Conservation (phyloP, 23 red algal species). For the Gracilaria vermiculophylla region DNA sequence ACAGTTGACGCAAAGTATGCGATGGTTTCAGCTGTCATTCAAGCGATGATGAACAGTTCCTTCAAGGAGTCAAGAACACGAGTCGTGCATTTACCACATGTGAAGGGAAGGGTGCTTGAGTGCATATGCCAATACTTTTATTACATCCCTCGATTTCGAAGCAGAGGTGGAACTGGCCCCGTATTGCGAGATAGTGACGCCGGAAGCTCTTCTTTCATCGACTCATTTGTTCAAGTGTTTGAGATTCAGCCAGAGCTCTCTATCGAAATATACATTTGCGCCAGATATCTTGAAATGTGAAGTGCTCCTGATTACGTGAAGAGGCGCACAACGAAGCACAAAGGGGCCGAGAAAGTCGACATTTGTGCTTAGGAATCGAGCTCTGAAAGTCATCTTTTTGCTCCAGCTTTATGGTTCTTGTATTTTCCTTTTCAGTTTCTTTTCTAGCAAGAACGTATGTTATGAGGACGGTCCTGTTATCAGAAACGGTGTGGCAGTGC, state of each 20-base stretch:
- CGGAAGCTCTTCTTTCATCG: background rate
- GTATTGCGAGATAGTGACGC: background rate
- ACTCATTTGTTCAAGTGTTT: conserved; percentile 21
- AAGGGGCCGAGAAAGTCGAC: background rate
- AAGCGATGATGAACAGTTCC: conserved; percentile 41
- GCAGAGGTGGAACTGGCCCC: conserved; percentile 8
- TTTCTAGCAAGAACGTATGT: no score
- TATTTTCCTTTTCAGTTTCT: no score
- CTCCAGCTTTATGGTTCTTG: no score
- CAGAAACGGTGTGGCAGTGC: no score
- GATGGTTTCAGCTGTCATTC: conserved; percentile 39
- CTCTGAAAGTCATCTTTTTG: no score
- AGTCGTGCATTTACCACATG: conserved; percentile 43
- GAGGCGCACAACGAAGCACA: background rate
- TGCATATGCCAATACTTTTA: conserved; percentile 61
- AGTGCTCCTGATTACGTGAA: background rate
- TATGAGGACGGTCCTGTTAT: no score
- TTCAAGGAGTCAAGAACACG: conserved; percentile 53
- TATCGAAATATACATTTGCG: conserved; percentile 20
- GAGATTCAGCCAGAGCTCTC: conserved; percentile 14
- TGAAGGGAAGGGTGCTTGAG: conserved; percentile 48
- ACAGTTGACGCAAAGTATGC: conserved; percentile 35
- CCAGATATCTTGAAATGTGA: conserved; percentile 32
- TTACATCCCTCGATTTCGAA: conserved; percentile 45
- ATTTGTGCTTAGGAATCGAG: no score